Evolutionary conservation across 768 basidiomycete genomes (phyloP), one percentile per base, ranked within the genome.

Genomic region (Holtermannia corniformis): DNA sequence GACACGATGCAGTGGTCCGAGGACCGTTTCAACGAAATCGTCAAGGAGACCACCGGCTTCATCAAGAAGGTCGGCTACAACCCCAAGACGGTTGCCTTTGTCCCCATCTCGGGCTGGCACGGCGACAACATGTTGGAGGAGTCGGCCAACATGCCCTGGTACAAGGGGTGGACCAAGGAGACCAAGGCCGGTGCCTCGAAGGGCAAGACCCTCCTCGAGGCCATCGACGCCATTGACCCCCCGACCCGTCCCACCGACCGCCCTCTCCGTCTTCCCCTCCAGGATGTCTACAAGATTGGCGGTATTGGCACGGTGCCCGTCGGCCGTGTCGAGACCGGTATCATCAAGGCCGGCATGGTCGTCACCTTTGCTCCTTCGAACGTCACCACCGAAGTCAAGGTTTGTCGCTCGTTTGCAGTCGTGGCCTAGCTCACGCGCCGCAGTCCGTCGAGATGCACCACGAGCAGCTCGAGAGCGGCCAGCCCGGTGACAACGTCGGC

Each of bases 121-220:
- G 95, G 95, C 73, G 95, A 99, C 83, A 99, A 99, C 86, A 99
- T 99, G 93, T 80, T 99, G 79, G 93, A 97, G 82, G 89, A 92
- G 78, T 95, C 95, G 63, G 1, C 73, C 78, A 99, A 97, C 82
- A 96, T 99, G 92, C 72, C 87, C 49, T 99, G 95, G 95, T 97
- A 84, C 84, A 99, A 97, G 81, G 95, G 95, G 65, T 99, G 95
- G 95, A 81, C 82, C 68, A 95, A 85, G 83, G 93, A 97, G 79
- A 83, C 76, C 78, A 99, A 99, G 81, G 77, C 77, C 50, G 92
- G 91, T 80, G 79, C 79, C 63, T 80, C 82, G 76, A 99, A 95
- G 82, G 95, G 95, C 71, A 95, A 93, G 82, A 99, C 95, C 71
- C 86, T 99, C 60, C 89, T 99, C 67, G 95, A 99, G 75, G 92